Evolutionary conservation across 768 basidiomycete species (phyloP).

Genomic region (Tephrocybe rancida): DNA sequence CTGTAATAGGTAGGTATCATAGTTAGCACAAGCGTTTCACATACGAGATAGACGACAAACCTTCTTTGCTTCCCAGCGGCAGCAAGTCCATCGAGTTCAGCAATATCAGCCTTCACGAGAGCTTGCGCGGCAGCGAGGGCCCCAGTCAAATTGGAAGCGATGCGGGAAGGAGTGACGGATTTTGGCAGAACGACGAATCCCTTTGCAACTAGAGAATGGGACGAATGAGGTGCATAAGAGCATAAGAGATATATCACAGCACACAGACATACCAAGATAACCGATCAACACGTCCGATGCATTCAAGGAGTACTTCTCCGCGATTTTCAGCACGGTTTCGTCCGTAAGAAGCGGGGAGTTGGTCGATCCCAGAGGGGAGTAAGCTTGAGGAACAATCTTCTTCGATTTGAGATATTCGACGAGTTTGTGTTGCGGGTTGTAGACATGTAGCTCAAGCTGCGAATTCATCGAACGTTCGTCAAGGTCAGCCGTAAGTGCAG

Average conservation of each 20-base stretch:
- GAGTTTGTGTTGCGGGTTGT: slow-evolving; percentile 75
- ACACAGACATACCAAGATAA: slow-evolving; percentile 52
- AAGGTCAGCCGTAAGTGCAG: background rate
- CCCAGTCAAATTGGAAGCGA: slow-evolving; percentile 60
- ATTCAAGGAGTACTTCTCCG: slow-evolving; percentile 54
- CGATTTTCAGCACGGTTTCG: slow-evolving; percentile 59
- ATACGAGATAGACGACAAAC: slow-evolving; percentile 24
- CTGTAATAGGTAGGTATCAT: slow-evolving; percentile 23
- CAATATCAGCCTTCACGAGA: slow-evolving; percentile 54
- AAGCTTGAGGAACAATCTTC: slow-evolving; percentile 74
- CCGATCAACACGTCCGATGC: slow-evolving; percentile 63
- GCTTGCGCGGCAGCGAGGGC: slow-evolving; percentile 46
- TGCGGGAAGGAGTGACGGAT: slow-evolving; percentile 73
- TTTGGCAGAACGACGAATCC: slow-evolving; percentile 72
- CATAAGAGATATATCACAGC: background rate
- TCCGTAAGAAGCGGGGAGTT: slow-evolving; percentile 69
- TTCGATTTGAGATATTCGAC: slow-evolving; percentile 63
- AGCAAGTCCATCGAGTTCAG: slow-evolving; percentile 57
- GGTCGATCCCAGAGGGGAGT: slow-evolving; percentile 78
- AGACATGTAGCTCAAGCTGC: slow-evolving; percentile 74
- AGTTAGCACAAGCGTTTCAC: background rate
- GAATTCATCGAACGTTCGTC: background rate
- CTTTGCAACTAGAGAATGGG: slow-evolving; percentile 54
- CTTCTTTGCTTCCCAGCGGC: slow-evolving; percentile 68
- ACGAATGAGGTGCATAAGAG: slow-evolving; percentile 3